phyloP scores from a whole-genome alignment of 164 flowering plant genomes.

The Aristolochia contorta region DNA sequence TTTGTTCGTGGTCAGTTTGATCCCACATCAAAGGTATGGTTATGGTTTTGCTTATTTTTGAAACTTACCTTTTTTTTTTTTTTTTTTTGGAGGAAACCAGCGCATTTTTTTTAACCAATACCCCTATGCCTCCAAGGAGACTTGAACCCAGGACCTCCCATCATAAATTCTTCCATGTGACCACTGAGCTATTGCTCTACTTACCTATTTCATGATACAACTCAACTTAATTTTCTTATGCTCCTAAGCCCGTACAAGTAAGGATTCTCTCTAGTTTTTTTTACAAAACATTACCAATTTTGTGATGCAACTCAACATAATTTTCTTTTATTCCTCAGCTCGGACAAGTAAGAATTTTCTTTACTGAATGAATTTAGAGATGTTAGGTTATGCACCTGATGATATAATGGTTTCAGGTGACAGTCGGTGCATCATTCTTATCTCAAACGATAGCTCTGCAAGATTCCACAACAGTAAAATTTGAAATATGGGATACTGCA shows the following conservation, averaged over 20 bases:
- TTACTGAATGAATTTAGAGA: background rate
- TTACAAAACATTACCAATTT: background rate
- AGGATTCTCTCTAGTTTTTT: too few species aligned
- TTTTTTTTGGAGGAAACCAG: too few species aligned
- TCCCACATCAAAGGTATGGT: conserved; percentile 89
- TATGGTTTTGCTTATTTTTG: background rate
- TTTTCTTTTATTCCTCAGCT: background rate
- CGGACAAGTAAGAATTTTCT: background rate
- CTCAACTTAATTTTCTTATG: too few species aligned
- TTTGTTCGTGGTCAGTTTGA: conserved; percentile 99
- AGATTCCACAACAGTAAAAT: conserved; percentile 96
- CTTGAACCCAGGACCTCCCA: too few species aligned
- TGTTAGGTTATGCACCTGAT: too few species aligned
- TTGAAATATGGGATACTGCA: conserved; percentile 99
- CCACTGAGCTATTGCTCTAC: too few species aligned
- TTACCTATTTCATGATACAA: too few species aligned
- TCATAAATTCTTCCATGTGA: too few species aligned
- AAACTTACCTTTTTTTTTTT: too few species aligned
- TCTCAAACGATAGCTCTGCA: conserved; percentile 96
- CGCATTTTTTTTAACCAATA: too few species aligned
- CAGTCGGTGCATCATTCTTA: conserved; percentile 97
- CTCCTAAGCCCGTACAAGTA: too few species aligned
- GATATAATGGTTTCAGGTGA: conserved; percentile 48
- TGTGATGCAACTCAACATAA: background rate
- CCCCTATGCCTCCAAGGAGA: too few species aligned